Conservation (phyloP, 2,329 filamentous ascomycete genomes). For the Tolypocladium capitatum region DNA sequence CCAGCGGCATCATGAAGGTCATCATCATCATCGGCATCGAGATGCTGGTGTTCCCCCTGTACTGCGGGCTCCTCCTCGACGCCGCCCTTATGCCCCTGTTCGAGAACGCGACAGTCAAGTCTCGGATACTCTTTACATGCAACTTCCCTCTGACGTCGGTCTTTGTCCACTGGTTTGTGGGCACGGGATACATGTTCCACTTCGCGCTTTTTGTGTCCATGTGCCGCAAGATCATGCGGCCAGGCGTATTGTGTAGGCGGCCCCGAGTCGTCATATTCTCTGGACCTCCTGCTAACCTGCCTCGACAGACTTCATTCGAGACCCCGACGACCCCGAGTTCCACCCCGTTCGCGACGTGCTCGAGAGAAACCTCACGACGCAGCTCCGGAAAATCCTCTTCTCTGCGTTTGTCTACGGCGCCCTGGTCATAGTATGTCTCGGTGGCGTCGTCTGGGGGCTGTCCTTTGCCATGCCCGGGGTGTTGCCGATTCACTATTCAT, state of each 20-base stretch:
- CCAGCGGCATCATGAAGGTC: conserved; percentile 93
- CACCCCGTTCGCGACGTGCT: conserved; percentile 94
- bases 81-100: conserved; percentile 82
- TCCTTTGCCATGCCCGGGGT: conserved; percentile 54
- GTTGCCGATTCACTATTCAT: conserved; percentile 85
- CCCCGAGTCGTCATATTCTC: not conserved
- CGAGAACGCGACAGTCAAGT: conserved; percentile 62
- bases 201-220: conserved; percentile 97
- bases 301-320: conserved; percentile 73
- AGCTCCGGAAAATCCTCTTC: conserved; percentile 91
- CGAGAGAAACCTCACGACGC: conserved; percentile 81
- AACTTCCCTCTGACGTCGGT: conserved; percentile 77
- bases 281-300: conserved; percentile 5
- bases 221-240: conserved; percentile 95
- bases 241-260: conserved; percentile 73
- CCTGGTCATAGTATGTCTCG: conserved; percentile 81
- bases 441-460: conserved; percentile 91
- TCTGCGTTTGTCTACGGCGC: conserved; percentile 92
- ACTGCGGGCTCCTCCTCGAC: conserved; percentile 86
- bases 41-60: conserved; percentile 94
- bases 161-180: conserved; percentile 97
- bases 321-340: conserved; percentile 96
- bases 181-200: conserved; percentile 99
- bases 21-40: conserved; percentile 98
- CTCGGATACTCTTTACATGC: conserved; percentile 64